Percentiles rank a stretch among this genome's conserved stretches.
Conservation (phyloP, 257 asterid species). For the Petunia secreta region DNA sequence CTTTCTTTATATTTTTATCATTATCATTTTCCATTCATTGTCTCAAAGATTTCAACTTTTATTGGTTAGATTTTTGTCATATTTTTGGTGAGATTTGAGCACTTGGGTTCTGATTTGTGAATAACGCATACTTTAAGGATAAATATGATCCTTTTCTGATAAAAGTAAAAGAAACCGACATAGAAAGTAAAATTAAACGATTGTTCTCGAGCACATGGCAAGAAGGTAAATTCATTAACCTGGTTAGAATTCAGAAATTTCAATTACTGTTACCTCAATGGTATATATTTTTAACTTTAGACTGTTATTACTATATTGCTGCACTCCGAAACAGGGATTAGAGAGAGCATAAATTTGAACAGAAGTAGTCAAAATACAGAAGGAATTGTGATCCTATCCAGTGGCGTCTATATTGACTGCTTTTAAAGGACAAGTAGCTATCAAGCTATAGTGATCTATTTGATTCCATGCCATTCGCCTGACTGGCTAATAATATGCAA, state of each 20-base stretch:
- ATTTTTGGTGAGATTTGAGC: too few species aligned
- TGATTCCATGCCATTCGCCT: constrained; percentile 11
- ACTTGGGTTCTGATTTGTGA: too few species aligned
- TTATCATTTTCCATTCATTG: too few species aligned
- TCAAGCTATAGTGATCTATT: not conserved
- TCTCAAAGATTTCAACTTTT: too few species aligned
- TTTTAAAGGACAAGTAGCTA: constrained; percentile 4
- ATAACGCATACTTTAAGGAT: too few species aligned
- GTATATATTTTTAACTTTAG: too few species aligned
- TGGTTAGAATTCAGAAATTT: not conserved
- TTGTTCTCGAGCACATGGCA: not conserved
- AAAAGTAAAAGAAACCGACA: too few species aligned
- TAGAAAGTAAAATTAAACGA: not conserved
- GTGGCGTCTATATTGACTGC: constrained; percentile 7
- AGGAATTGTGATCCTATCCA: not conserved
- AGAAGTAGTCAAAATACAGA: not conserved
- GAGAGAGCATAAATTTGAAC: not conserved
- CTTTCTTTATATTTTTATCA: too few species aligned
- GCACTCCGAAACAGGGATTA: too few species aligned
- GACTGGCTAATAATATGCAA: not conserved
- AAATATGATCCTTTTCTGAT: too few species aligned
- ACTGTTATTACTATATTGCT: too few species aligned
- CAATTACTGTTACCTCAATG: not conserved
- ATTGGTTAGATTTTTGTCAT: too few species aligned
- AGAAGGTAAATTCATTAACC: not conserved